Percentiles rank a stretch among this genome's conserved stretches.
Conservation (phyloP, 176 grass and related monocot species). For the Carex myosuroides region DNA sequence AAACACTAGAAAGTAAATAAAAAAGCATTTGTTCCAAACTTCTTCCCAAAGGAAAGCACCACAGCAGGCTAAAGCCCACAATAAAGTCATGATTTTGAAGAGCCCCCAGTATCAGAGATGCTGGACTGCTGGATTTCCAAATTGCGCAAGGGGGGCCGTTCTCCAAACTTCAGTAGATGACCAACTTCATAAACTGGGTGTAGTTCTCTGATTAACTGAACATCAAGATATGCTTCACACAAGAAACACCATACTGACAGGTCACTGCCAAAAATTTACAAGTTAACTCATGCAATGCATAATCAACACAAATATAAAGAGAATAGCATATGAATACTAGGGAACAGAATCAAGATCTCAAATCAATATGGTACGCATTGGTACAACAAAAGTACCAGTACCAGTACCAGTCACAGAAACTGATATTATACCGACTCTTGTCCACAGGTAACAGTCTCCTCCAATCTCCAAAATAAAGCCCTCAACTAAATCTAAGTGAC, state of each 20-base stretch:
- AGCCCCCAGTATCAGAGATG: slow-evolving; percentile 23
- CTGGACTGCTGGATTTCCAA: slow-evolving; percentile 40
- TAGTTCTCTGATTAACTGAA: slow-evolving; percentile 67
- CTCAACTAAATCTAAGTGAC: not conserved
- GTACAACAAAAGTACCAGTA: not conserved
- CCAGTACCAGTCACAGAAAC: not conserved
- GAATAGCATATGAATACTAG: not conserved
- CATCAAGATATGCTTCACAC: slow-evolving; percentile 87
- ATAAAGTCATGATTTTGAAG: slow-evolving; percentile 37
- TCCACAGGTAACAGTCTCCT: not conserved
- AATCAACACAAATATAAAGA: not conserved
- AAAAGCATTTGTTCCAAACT: not conserved
- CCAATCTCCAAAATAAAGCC: not conserved
- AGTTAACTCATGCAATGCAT: not conserved
- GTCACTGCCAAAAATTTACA: slow-evolving; percentile 51
- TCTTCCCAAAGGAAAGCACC: not conserved
- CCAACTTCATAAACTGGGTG: slow-evolving; percentile 76
- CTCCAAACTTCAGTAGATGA: slow-evolving; percentile 84
- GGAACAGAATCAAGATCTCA: not conserved
- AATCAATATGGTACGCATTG: not conserved
- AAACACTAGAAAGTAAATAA: not conserved
- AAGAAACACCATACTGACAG: slow-evolving; percentile 87
- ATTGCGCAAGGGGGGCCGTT: slow-evolving; percentile 52
- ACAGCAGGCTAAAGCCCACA: not conserved
- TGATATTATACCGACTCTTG: not conserved